Base-by-base conservation (phyloP, 2,329 filamentous ascomycete genomes). In the Epichloe gansuensis region DNA sequence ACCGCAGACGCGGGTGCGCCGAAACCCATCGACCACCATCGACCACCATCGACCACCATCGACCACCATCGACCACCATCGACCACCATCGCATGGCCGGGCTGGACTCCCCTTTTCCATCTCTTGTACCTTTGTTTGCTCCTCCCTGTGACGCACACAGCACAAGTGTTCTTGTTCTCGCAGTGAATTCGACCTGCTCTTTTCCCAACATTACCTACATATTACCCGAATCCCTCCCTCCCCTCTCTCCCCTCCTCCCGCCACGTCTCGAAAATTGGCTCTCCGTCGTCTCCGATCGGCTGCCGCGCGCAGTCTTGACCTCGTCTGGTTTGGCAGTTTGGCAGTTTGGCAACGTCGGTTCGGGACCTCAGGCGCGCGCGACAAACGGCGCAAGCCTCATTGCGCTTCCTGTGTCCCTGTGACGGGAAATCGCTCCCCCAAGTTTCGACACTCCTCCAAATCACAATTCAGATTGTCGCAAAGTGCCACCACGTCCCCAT, bases 401-500 rank as follows among this genome's bases (percentile, higher is more conserved):
- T n/a, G n/a, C n/a, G n/a, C 38, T 44, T 44, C 9, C 42, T 15
- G 12, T 25, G 23, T 13, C 13, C 6, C 23, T 37, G 8, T 37
- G 35, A 37, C 5, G 3, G 23, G 8, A 37, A 9, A 31, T 9
- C 4, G 13, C 31, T n/a, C 17, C 17, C 1, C 25, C 15, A 31
- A 7, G 6, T 31, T n/a, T 13, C 46, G 17, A 21, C 28, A 21
- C 28, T 28, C 21, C 6, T 48, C 23, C 3, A 31, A 35, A 25
- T 17, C 39, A 44, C 31, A 54, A 31, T 45, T 44, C 42, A 44
- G 52, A 72, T 72, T 72, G 70, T 65, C 69, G 61, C 69, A 71
- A 71, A 58, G 65, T 62, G 59, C 66, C 65, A 50, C 68, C 65
- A 50, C 69, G 70, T 58, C 85, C 85, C 84, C 23, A 91, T 85